These are phyloP conservation scores for Penicillium occitanis DNA, from an alignment of 2,329 filamentous ascomycete species.

Conservation along the genomic window DNA sequence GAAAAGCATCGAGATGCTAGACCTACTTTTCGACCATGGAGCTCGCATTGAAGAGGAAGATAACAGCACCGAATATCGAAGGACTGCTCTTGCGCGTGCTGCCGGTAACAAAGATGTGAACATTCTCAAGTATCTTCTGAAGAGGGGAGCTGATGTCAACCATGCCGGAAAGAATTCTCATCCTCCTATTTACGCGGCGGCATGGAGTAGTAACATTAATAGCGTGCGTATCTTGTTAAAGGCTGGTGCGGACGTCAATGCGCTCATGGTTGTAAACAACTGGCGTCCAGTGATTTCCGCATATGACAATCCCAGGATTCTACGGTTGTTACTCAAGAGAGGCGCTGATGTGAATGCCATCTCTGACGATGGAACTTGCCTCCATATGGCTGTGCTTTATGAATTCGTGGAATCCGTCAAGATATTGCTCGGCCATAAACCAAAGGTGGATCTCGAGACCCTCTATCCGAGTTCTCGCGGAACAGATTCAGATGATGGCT, in stretches of 20 bases:
- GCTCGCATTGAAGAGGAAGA: not conserved
- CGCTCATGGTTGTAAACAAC: not conserved
- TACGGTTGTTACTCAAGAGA: not conserved
- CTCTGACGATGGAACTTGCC: not conserved
- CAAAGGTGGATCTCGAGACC: not conserved
- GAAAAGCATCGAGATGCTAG: not conserved
- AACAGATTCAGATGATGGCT: not conserved
- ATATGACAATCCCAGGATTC: not conserved
- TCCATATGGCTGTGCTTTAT: not conserved
- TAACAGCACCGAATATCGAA: not conserved
- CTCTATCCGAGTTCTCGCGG: not conserved
- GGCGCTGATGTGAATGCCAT: not conserved
- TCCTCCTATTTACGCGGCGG: not conserved
- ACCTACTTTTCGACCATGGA: not conserved
- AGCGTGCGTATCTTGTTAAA: not conserved
- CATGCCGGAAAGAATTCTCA: not conserved
- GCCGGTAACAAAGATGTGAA: not conserved
- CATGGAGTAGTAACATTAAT: not conserved
- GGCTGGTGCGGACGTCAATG: not conserved
- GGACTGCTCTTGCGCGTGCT: not conserved
- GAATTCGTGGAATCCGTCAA: not conserved
- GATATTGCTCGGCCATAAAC: not conserved
- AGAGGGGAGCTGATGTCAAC: not conserved
- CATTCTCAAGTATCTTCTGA: conserved; percentile 3
- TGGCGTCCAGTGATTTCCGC: not conserved